Base-by-base conservation (phyloP, 352 stramenopile genomes). In the Pilasporangium apinafurcum region DNA sequence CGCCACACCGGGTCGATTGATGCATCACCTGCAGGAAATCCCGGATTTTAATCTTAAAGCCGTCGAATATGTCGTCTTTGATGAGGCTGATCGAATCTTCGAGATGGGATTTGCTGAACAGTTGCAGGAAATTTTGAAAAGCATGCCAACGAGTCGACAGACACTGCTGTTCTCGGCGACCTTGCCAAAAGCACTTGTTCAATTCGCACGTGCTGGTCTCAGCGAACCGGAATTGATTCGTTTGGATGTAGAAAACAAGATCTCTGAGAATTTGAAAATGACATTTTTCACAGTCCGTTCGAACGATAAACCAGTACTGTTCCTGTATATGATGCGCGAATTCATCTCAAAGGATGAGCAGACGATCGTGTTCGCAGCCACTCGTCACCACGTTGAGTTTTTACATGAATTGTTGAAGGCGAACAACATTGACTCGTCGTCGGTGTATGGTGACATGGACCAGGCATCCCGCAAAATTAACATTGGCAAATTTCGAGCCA, bases 21-120 rank as follows among this genome's bases (percentile, higher is more conserved):
- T 98, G 77, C 92, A 98, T 62, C 77, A 91, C 36, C 56, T 98
- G 46, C 78, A 96, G 56, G 85, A 97, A 62, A 95, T 97, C 45
- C 74, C 83, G 6, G 90, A 97, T 50, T 98, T 98, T 57, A 92
- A 88, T 42, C 67, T 98, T 29, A 91, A 93, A 46, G 53, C 62
- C 18, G 79, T 98, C 25, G 84, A 98, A 56, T 93, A 93, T 46
- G 78, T 93, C 5, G 92, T 99, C 0, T 98, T 99, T 57, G 97
- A 99, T 59, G 97, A 99, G 63, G 97, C 96, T 10, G 97, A 99
- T 80, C 83, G 97, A 27, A 84, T 99, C 13, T 98, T 99, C 64
- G 97, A 99, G 62, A 99, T 99, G 97, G 97, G 97, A 13, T 99
- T 99, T 59, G 91, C 94, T 0, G 77, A 97, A 51, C 97, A 99